A percentile compares a stretch with the other conserved stretches of the same genome.
These are phyloP conservation scores for Prototheca stagnorum DNA, from an alignment of 163 green algal genomes.

Conservation along the genomic window DNA sequence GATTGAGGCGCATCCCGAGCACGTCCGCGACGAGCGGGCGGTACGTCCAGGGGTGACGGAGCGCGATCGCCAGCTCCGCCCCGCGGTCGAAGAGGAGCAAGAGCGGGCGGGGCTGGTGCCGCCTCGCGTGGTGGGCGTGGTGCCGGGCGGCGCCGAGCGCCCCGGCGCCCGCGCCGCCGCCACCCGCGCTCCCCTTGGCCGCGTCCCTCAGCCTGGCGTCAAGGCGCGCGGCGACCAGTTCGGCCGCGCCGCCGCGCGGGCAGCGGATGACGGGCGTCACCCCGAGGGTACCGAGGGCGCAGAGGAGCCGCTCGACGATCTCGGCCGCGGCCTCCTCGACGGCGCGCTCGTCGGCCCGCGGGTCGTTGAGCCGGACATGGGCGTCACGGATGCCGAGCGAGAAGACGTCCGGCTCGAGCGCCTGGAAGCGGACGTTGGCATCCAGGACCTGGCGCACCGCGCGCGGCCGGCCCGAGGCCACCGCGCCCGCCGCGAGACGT, in stretches of 20 bases:
- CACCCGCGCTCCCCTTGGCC: conserved; percentile 48
- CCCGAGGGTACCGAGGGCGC: conserved; percentile 67
- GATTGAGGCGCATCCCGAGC: conserved; percentile 79
- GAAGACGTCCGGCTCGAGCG: conserved; percentile 77
- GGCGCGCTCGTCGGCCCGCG: conserved; percentile 46
- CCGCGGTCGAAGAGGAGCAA: conserved; percentile 93
- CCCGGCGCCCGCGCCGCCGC: conserved; percentile 41
- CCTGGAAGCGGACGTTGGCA: conserved; percentile 80
- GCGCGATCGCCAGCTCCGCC: conserved; percentile 75
- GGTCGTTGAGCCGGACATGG: conserved; percentile 88
- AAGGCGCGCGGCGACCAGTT: conserved; percentile 74
- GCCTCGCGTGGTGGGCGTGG: too few species aligned
- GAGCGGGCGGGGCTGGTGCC: conserved; percentile 72
- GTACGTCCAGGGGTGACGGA: conserved; percentile 85
- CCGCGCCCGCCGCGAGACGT: conserved; percentile 55
- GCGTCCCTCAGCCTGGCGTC: conserved; percentile 61
- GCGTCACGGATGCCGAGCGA: conserved; percentile 56
- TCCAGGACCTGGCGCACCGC: conserved; percentile 51
- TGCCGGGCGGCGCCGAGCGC: conserved; percentile 29
- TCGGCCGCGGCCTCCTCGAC: conserved; percentile 40
- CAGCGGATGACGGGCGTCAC: conserved; percentile 89
- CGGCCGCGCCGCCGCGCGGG: conserved; percentile 70
- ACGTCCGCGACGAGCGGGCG: conserved; percentile 92
- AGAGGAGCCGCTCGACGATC: conserved; percentile 88
- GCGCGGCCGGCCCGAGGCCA: conserved; percentile 1